Conservation (phyloP, 2,329 filamentous ascomycete genomes). For the Diaporthe longicolla region DNA sequence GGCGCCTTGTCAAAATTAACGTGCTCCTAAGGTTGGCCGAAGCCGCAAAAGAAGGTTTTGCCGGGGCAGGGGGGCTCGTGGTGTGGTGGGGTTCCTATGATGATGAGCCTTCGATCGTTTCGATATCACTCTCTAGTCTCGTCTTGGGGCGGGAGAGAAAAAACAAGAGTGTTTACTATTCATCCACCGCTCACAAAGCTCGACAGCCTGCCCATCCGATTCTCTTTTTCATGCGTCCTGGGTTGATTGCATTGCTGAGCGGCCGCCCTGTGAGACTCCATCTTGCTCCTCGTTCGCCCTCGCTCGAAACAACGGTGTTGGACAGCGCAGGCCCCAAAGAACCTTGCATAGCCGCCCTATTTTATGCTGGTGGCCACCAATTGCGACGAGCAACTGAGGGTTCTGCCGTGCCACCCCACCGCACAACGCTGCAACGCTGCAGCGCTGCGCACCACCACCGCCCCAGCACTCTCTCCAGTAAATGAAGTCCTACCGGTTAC, state of each 20-base stretch:
- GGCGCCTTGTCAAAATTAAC: neutral
- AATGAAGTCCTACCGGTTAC: constrained; percentile 27
- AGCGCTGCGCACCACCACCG: constrained; percentile 3
- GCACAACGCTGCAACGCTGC: neutral
- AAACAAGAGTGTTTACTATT: neutral
- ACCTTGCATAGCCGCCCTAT: constrained; percentile 34
- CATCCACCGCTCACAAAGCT: too few relatives aligned
- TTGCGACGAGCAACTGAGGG: constrained; percentile 7
- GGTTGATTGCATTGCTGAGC: constrained; percentile 27
- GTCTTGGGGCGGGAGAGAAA: too few relatives aligned
- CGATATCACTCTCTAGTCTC: neutral
- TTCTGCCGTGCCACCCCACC: constrained; percentile 30
- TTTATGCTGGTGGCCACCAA: constrained; percentile 21
- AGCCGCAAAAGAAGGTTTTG: constrained; percentile 21
- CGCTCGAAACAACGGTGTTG: neutral
- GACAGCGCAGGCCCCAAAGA: constrained; percentile 17
- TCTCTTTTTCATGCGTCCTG: constrained; percentile 3
- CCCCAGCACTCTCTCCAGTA: constrained; percentile 6
- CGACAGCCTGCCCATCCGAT: too few relatives aligned
- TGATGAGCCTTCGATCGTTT: constrained; percentile 4
- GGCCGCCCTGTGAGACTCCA: constrained; percentile 32
- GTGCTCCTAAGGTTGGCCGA: constrained; percentile 7
- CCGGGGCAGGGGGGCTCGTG: constrained; percentile 4
- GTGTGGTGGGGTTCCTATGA: neutral
- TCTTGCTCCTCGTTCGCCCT: constrained; percentile 20